Percentiles rank a stretch among this genome's conserved stretches.
Evolutionary conservation across 2,329 filamentous ascomycete species (phyloP).

Genomic region (Mollisiaceae sp.): DNA sequence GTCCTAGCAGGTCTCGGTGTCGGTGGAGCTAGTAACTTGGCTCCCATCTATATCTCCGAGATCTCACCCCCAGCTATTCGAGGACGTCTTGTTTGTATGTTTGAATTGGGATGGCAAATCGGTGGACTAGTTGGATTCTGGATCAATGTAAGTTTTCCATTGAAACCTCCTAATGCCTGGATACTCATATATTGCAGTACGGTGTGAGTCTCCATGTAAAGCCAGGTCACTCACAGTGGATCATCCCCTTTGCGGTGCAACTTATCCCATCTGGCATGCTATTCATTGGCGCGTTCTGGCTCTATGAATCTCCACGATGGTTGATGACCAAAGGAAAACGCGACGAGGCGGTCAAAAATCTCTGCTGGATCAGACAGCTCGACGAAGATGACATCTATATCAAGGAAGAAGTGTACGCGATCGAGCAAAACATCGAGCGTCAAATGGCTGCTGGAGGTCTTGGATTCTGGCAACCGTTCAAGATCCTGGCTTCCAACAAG

Average conservation of each 20-base stretch:
- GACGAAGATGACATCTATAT: slow-evolving; percentile 48
- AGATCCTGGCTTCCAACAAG: slow-evolving; percentile 36
- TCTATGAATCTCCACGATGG: slow-evolving; percentile 72
- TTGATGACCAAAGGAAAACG: slow-evolving; percentile 66
- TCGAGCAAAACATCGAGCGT: slow-evolving; percentile 71
- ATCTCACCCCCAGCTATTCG: slow-evolving; percentile 66
- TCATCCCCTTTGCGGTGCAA: slow-evolving; percentile 67
- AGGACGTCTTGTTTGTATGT: slow-evolving; percentile 68
- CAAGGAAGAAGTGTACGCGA: slow-evolving; percentile 72
- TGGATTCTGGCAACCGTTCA: slow-evolving; percentile 78
- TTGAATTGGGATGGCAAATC: slow-evolving; percentile 69
- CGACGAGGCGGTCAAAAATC: slow-evolving; percentile 60
- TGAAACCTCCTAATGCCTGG: slow-evolving; percentile 19
- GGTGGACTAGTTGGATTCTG: slow-evolving; percentile 68
- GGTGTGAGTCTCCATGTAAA: slow-evolving; percentile 58
- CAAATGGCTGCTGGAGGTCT: slow-evolving; percentile 67
- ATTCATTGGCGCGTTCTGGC: slow-evolving; percentile 60
- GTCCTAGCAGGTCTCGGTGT: slow-evolving; percentile 69
- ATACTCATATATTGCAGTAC: slow-evolving; percentile 21
- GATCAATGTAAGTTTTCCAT: slow-evolving; percentile 54
- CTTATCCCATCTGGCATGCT: slow-evolving; percentile 69
- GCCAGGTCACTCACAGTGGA: slow-evolving; percentile 60
- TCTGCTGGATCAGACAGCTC: slow-evolving; percentile 61
- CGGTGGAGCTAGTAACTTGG: slow-evolving; percentile 66
- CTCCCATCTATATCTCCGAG: slow-evolving; percentile 66